Base-by-base conservation (phyloP, 768 basidiomycete genomes). In the Lentinula guzmanii region DNA sequence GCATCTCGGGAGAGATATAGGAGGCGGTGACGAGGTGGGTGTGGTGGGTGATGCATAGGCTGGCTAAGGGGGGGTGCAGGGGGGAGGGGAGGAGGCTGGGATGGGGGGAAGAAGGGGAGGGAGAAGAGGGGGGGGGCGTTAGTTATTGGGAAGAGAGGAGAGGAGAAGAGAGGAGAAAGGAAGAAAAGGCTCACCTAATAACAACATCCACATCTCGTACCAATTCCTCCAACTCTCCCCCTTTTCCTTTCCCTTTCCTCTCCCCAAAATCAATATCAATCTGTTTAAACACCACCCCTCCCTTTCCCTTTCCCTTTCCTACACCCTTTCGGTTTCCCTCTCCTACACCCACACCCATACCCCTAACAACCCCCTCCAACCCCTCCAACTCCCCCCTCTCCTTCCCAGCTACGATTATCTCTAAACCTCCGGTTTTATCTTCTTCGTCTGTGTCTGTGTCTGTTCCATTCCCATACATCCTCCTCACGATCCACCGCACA, bases 11-110 rank as follows among this genome's bases (percentile, higher is more conserved):
- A 0, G 91, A 92, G 64, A 90, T 86, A 69, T 98, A 98, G 4
- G 93, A 95, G 0, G 95, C 93, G 0, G 95, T 97, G 57, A 98
- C 84, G 60, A 98, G 80, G 64, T 95, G 89, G 63, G 87, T 91
- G 10, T 74, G 66, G 62, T 86, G 76, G 37, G 76, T 64, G 53
- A 98, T 85, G 67, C 95, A 96, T 0, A 85, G 66, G 64, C 87
- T 78, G 2, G 94, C 95, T 13, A 94, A 79, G 2, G 70, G 64
- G 10, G 84, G 76, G 65, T 98, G 95, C 67, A 94, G 79, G 0
- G 82, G 70, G 0, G 85, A 91, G 1, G 95, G 95, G 2, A 97
- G 77, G 62, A 97, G 76, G 70, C 95, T 96, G 16, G 9, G 42
- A 24, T 1, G 8, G 21, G 45, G 15, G 4, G 15, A 46, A 1